Base-by-base conservation (phyloP, 139 green algal genomes). In the Haematococcus lacustris region DNA sequence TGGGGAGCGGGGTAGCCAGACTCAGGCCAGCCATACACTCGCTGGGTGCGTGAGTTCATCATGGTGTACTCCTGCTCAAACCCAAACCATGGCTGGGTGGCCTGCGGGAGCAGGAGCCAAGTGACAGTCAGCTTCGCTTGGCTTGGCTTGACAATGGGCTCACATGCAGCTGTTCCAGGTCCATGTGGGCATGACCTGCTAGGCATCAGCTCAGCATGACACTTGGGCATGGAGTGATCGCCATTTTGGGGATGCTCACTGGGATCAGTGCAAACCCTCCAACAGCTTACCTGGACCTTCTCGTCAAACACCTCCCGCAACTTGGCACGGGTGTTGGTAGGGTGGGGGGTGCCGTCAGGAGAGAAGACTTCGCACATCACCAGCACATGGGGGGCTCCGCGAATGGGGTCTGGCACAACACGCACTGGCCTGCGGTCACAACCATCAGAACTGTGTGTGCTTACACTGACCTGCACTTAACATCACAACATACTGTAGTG, bases 51-150 rank as follows among this genome's bases (percentile, higher is more conserved):
- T 77, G 88, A 87, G 30, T 68, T 51, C 70, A 97, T 65, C 89
- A 96, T 93, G 68, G 91, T 94, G 87, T 96, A 96, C 86, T 94
- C 89, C 82, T 96, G 91, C 90, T 97, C 91, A 73, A 97, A 92
- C 53, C 91, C 91, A 73, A 91, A 97, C 70, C 91, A 83, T 66
- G 76, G 77, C 28, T 88, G 86, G 28, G 21, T 38, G 28, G 59
- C 59, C 28, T 53, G 32, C 13, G 47, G 17, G 21, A 57, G 47
- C 47, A 57, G 47, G 47, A n/a, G 17, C 47, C 47, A 57, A 13
- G 21, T 57, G 47, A 57, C 47, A n/a, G n/a, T n/a, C n/a, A n/a
- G n/a, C n/a, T n/a, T n/a, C n/a, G n/a, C n/a, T n/a, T n/a, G n/a
- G n/a, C n/a, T n/a, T n/a, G n/a, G n/a, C n/a, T n/a, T n/a, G n/a